These are phyloP conservation scores for Rusavskia elegans DNA, from an alignment of 495 filamentous ascomycete species.

Conservation along the genomic window DNA sequence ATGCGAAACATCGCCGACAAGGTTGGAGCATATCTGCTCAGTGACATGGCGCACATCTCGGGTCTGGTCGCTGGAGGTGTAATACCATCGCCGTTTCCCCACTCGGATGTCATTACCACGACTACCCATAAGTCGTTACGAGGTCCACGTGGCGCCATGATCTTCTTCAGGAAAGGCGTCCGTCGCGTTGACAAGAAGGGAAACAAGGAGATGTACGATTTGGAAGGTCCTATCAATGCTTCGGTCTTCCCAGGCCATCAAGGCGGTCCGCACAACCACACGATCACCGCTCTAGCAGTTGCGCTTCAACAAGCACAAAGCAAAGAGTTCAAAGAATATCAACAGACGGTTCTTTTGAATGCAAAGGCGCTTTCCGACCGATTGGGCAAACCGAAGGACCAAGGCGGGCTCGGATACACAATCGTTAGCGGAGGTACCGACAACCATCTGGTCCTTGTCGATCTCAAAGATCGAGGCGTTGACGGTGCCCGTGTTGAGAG, in stretches of 20 bases:
- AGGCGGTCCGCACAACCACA: conserved; percentile 97
- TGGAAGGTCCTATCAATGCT: conserved; percentile 85
- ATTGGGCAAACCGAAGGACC: conserved; percentile 53
- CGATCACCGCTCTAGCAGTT: conserved; percentile 87
- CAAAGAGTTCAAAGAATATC: conserved; percentile 77
- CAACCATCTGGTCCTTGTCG: conserved; percentile 91
- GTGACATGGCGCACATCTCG: conserved; percentile 97
- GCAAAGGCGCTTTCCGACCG: conserved; percentile 69
- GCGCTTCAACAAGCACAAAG: conserved; percentile 86
- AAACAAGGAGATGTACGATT: conserved; percentile 68
- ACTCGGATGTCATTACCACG: conserved; percentile 93
- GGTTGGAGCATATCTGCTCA: conserved; percentile 79
- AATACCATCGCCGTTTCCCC: conserved; percentile 71
- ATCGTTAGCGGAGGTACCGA: conserved; percentile 89
- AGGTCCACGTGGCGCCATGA: conserved; percentile 90
- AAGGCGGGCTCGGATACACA: conserved; percentile 69
- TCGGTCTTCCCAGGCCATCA: conserved; percentile 99
- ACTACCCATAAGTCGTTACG: conserved; percentile 95
- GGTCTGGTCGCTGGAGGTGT: conserved; percentile 85
- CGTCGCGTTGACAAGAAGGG: conserved; percentile 79
- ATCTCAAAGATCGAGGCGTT: conserved; percentile 77
- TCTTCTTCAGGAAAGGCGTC: conserved; percentile 91
- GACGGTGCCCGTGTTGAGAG: conserved; percentile 92
- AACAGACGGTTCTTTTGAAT: conserved; percentile 73
- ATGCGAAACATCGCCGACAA: conserved; percentile 82